Conservation (phyloP, 2,329 filamentous ascomycete species). For the Colletotrichum nymphaeae region DNA sequence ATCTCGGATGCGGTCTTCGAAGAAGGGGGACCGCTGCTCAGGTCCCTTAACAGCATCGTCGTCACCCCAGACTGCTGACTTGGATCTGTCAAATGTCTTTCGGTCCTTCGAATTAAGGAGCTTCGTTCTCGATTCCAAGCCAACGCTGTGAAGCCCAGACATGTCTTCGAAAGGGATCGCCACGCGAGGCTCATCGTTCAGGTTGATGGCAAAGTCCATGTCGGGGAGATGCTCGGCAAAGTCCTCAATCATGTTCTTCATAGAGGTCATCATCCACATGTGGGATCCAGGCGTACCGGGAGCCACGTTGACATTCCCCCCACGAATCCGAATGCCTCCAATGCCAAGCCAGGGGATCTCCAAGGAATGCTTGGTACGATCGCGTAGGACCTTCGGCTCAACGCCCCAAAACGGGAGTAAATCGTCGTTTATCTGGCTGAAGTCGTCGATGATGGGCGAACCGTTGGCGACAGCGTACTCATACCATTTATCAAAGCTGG, state of each 20-base stretch:
- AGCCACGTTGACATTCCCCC: conserved; percentile 65
- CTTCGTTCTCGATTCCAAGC: background rate
- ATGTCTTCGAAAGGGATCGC: conserved; percentile 33
- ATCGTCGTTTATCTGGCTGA: conserved; percentile 78
- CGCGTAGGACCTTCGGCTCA: conserved; percentile 71
- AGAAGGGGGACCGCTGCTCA: conserved; percentile 30
- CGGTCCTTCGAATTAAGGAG: background rate
- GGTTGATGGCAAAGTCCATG: conserved; percentile 84
- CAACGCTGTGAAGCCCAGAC: background rate
- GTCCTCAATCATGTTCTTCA: conserved; percentile 71
- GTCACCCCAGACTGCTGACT: conserved; percentile 32
- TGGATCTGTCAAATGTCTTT: conserved; percentile 4
- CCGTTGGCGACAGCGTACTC: conserved; percentile 73
- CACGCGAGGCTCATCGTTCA: conserved; percentile 50
- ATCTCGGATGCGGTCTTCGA: conserved; percentile 37
- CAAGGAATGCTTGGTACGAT: conserved; percentile 53
- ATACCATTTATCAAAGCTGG: conserved; percentile 84
- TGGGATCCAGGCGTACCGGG: conserved; percentile 45
- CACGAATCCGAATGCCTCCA: conserved; percentile 64
- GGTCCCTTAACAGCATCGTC: background rate
- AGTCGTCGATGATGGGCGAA: conserved; percentile 80
- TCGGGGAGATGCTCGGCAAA: conserved; percentile 79
- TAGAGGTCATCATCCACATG: conserved; percentile 50
- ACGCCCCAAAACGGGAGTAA: conserved; percentile 84
- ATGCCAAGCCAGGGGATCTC: conserved; percentile 49